Base-by-base conservation (phyloP, 345 rosid genomes). In the Chamaenerion angustifolium region DNA sequence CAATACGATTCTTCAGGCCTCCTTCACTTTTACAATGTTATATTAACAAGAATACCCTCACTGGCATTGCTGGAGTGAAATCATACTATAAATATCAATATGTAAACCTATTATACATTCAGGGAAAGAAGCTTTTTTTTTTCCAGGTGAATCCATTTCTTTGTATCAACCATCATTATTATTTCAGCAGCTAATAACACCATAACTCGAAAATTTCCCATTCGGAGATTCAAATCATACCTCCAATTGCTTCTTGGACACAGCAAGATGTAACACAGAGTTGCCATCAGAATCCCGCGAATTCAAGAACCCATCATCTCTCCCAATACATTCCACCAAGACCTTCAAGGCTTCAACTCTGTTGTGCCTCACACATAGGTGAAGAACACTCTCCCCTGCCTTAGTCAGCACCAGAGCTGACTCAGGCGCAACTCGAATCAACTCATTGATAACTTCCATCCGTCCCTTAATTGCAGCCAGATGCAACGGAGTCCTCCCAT, bases 401-500 rank as follows among this genome's bases (percentile, higher is more conserved):
- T 19, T 42, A 4, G 61, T 54, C 40, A 19, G 3, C 8, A 27
- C 40, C 41, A 44, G 48, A 51, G 64, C 51, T 1, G 58, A 57
- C 40, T 55, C 57, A 5, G 68, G 64, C 17, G 42, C 57, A 21
- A 21, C 56, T 44, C 51, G 40, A n/a, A 51, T 5, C 64, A 68
- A 18, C 44, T 58, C 64, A 1, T 8, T 21, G 37, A 63, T 8
- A 11, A 63, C 71, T 5, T 42, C 41, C 1, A 51, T 46, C 21
- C 49, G 57, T 40, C 72, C 72, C 14, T 68, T 63, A 35, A 58
- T 43, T 0, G 68, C 64, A 2, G 52, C 68, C 12, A 63, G 12
- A 45, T 62, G 68, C 4, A 68, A 57, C 10, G 65, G 64, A 19
- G 58, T 63, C 53, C 64, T 63, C 47, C 68, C 72, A 0, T 63